Base-by-base conservation (phyloP, 1,284 basidiomycete species). In the Taiwanofungus camphoratus region DNA sequence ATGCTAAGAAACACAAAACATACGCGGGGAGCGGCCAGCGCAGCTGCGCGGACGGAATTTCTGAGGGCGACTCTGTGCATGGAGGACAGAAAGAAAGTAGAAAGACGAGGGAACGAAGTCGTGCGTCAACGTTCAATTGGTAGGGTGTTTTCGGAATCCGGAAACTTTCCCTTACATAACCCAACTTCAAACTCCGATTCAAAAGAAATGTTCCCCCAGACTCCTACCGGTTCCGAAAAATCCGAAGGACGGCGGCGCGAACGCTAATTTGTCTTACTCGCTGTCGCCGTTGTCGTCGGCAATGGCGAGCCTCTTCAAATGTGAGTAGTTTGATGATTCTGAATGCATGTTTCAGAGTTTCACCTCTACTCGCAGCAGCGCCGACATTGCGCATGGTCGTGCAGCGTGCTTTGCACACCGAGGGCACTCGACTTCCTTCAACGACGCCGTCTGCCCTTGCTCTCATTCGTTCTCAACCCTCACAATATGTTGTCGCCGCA, bases 41-140 rank as follows among this genome's bases (percentile, higher is more conserved):
- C 76, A 66, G 79, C 76, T 60, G 76, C 77, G 71, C 87, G 82
- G 65, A 78, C 74, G 66, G 86, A 80, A 74, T 87, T 88, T 74
- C 84, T 79, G 71, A 93, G 73, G 66, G 87, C 87, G 69, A 88
- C 74, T 73, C 87, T 81, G 72, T 92, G 89, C 90, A 94, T 93
- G 65, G 71, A 67, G 69, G 64, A 60, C 64, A 60, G 64, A 50
- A 60, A 60, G 60, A 62, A 60, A 60, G 69, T 31, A 34, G 39
- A 41, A 34, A 26, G 67, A 67, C 65, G 64, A 59, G 62, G 61
- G 65, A 66, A 52, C 51, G 58, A 56, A 56, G 61, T 57, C 56
- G 57, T 52, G 51, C 53, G 51, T 52, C 51, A 39, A 42, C 47
- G 47, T 44, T 19, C 26, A 37, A 38, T 48, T 38, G 51, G 44